Base-by-base conservation (phyloP, 805 yeast species). In the Candida odintsovae region DNA sequence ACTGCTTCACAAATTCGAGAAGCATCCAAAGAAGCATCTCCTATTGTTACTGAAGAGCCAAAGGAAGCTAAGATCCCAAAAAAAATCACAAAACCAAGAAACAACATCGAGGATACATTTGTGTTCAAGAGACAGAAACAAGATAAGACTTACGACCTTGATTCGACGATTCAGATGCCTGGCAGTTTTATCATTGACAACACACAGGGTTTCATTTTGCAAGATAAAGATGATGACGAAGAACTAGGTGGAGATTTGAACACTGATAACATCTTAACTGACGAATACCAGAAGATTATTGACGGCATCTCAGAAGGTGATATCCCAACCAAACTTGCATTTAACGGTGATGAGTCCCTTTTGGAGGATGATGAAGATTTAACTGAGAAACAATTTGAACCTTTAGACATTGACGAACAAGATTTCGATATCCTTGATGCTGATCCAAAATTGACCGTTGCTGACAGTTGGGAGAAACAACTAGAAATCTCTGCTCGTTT, bases 321-420 rank as follows among this genome's bases (percentile, higher is more conserved):
- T 11, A 19, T 19, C n/a, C 23, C 39, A 19, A 19, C 22, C 9
- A 19, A 19, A 20, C 53, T 54, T 5, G 22, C 45, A 8, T 44
- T 22, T 41, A 45, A 48, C 12, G 48, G 49, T 29, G 58, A 57
- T 36, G 57, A 56, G 3, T 55, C 61, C 1, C 48, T 55, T 15
- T 49, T 35, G 15, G 47, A 44, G 11, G 52, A 53, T n/a, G 59
- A 54, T 3, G 61, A 54, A 9, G 52, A 50, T n/a, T 71, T 83
- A 7, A 70, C 75, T 42, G 86, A 82, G 52, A 83, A 79, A 55
- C 84, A 80, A 3, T 86, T 77, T 58, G 94, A 86, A 61, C 92
- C 92, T 0, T 53, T 54, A n/a, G 78, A 79, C 48, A 65, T 75
- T 15, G 68, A 67, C 21, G 76, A 69, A 26, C 59, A 67, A 1